phyloP scores from a whole-genome alignment of 2,329 filamentous ascomycete species.

The Aspergillus sp. region DNA sequence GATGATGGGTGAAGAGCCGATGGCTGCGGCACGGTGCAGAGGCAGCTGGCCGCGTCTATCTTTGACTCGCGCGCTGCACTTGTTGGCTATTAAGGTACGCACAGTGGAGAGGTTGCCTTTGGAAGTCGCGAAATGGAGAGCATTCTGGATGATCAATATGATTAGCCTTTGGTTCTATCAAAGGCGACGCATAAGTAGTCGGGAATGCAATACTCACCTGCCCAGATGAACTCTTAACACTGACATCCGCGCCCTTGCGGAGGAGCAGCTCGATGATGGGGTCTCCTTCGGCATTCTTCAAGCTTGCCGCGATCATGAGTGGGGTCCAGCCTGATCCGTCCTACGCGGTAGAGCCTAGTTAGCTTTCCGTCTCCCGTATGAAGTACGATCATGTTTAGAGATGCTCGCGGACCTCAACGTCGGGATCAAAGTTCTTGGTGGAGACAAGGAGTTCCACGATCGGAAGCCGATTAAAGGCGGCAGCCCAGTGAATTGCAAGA shows the following conservation, averaged over 20 bases:
- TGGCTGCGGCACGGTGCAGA: constrained; percentile 85
- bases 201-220: constrained; percentile 30
- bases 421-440: constrained; percentile 74
- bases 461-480: constrained; percentile 73
- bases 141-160: constrained; percentile 57
- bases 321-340: constrained; percentile 52
- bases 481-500: constrained; percentile 90
- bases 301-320: constrained; percentile 50
- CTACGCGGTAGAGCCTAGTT: constrained; percentile 20
- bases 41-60: constrained; percentile 88
- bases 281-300: constrained; percentile 47
- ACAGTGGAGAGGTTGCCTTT: constrained; percentile 85
- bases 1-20: constrained; percentile 85
- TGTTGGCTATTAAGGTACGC: constrained; percentile 70
- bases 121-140: constrained; percentile 86
- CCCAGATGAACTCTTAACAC: constrained; percentile 41
- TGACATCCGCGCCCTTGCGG: constrained; percentile 48
- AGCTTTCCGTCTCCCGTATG: neutral
- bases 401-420: constrained; percentile 63
- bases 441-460: constrained; percentile 73
- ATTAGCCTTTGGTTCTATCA: constrained; percentile 3
- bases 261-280: constrained; percentile 46
- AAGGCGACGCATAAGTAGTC: neutral
- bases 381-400: neutral
- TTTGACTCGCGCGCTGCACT: constrained; percentile 75